phyloP scores from a whole-genome alignment of 371 early-diverging fungal species.

The Smittium culicis region DNA sequence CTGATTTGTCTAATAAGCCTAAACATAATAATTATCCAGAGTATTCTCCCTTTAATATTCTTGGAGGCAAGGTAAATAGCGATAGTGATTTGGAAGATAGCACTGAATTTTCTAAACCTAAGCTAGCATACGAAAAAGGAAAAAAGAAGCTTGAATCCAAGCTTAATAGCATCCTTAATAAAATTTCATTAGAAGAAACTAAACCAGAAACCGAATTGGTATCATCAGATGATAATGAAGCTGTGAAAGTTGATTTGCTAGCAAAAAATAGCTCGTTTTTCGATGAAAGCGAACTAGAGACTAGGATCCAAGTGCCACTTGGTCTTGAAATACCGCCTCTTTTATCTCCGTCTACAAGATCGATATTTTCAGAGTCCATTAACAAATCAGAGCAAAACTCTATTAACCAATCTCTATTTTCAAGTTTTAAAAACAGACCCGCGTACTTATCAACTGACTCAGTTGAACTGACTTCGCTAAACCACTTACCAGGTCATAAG shows the following conservation, averaged over 20 bases:
- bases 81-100: neutral
- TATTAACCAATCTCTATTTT: neutral
- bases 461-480: slow-evolving; percentile 39
- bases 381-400: neutral
- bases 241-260: neutral
- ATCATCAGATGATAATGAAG: neutral
- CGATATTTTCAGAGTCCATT: neutral
- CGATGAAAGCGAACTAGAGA: neutral
- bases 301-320: neutral
- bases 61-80: neutral
- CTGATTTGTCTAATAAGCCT: neutral
- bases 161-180: neutral
- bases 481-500: slow-evolving; percentile 38
- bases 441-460: neutral
- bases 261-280: neutral
- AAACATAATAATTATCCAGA: neutral
- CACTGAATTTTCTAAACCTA: neutral
- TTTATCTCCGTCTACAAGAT: neutral
- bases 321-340: neutral
- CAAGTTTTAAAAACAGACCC: neutral
- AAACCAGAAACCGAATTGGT: neutral
- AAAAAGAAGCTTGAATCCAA: neutral
- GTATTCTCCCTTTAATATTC: neutral
- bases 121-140: neutral
- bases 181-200: neutral